A percentile compares a stretch with the other conserved stretches of the same genome.
phyloP scores from a whole-genome alignment of 1,284 basidiomycete species.

The Polyporus tsugae region DNA sequence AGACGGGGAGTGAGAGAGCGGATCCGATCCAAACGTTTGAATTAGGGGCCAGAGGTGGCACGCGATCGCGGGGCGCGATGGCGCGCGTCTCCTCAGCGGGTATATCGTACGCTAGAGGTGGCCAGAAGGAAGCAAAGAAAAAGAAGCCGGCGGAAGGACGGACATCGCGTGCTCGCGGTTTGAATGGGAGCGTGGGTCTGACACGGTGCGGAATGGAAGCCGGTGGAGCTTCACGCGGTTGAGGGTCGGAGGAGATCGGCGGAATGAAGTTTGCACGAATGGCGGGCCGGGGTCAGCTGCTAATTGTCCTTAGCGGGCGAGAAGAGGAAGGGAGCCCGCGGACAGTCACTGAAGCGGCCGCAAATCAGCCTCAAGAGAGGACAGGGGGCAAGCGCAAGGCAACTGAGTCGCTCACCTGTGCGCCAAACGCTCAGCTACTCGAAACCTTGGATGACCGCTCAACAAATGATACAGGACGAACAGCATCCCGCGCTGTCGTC shows the following conservation, averaged over 20 bases:
- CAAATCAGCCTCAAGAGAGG: background rate
- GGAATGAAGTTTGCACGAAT: background rate
- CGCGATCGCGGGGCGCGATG: constrained; percentile 9
- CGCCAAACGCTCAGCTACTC: background rate
- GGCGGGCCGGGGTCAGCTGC: background rate
- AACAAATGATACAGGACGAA: constrained; percentile 40
- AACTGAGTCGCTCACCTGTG: background rate
- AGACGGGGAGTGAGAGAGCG: background rate
- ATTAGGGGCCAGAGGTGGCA: constrained; percentile 22
- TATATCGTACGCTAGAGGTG: constrained; percentile 29
- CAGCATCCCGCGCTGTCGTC: constrained; percentile 40
- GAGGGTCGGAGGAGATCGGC: background rate
- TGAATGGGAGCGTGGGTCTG: background rate
- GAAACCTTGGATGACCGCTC: constrained; percentile 9
- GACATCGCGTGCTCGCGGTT: background rate
- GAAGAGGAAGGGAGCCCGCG: background rate
- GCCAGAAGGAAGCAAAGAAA: constrained; percentile 14
- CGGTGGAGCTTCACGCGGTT: background rate
- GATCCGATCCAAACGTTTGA: constrained; percentile 17
- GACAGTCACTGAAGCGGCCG: background rate
- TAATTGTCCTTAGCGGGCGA: background rate
- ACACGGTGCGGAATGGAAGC: constrained; percentile 1
- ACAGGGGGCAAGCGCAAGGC: background rate
- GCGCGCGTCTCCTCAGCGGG: constrained; percentile 16
- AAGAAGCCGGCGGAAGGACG: background rate